phyloP scores from a whole-genome alignment of 768 basidiomycete species.

The Boletus subcaerulescens region DNA sequence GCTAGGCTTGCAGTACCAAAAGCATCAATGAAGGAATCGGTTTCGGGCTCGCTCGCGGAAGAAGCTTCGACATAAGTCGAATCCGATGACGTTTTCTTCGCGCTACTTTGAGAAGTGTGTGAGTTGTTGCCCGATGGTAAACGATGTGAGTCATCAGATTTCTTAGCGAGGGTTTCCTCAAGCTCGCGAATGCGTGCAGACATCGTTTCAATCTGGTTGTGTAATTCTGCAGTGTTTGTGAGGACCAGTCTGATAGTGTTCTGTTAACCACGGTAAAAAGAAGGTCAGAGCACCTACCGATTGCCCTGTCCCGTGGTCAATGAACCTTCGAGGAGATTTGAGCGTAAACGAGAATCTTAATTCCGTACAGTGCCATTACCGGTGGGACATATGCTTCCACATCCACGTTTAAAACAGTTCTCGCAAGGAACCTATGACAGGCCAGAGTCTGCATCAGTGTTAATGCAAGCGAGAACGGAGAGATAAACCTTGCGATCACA shows the following conservation, averaged over 20 bases:
- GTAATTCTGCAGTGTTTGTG: slow-evolving; percentile 68
- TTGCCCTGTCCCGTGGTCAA: slow-evolving; percentile 61
- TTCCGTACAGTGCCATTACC: slow-evolving; percentile 37
- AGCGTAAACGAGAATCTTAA: slow-evolving; percentile 3
- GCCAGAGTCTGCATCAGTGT: slow-evolving; percentile 13
- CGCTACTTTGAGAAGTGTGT: slow-evolving; percentile 26
- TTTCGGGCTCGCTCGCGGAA: slow-evolving; percentile 28
- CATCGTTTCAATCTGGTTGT: slow-evolving; percentile 58
- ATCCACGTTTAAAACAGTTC: slow-evolving; percentile 73
- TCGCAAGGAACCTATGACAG: slow-evolving; percentile 65
- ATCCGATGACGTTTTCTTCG: slow-evolving; percentile 21
- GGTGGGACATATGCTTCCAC: slow-evolving; percentile 73
- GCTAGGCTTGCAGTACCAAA: slow-evolving; percentile 37
- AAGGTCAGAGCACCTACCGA: slow-evolving; percentile 32
- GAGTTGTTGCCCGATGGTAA: slow-evolving; percentile 33
- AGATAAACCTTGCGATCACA: slow-evolving; percentile 58
- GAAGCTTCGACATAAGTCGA: slow-evolving; percentile 4
- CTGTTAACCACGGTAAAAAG: not conserved
- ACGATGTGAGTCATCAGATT: slow-evolving; percentile 50
- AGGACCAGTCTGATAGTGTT: slow-evolving; percentile 47
- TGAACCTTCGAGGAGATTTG: slow-evolving; percentile 37
- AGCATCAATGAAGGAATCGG: slow-evolving; percentile 47
- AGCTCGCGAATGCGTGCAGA: slow-evolving; percentile 56
- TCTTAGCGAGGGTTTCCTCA: slow-evolving; percentile 53
- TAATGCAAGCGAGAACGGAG: not conserved